Percentiles rank a stretch among this genome's conserved stretches.
Evolutionary conservation across 768 basidiomycete genomes (phyloP).

Genomic region (Tricholoma sp.): DNA sequence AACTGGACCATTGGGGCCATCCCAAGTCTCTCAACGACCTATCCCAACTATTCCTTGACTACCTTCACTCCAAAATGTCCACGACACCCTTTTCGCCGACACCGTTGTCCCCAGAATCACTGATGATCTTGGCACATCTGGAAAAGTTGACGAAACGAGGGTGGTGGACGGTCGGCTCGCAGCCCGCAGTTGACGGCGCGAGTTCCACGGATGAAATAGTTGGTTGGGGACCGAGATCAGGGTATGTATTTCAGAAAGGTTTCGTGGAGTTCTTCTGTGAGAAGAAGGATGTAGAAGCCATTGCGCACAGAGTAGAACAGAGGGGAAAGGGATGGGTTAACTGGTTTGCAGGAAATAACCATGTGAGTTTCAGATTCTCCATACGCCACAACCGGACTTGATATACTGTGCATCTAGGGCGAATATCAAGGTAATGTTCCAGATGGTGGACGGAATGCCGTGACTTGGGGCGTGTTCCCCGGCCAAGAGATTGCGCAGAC

Average conservation of each 20-base stretch:
- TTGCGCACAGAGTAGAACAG: conserved; percentile 53
- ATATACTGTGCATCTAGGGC: conserved; percentile 42
- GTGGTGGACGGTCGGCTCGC: conserved; percentile 97
- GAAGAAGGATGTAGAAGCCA: conserved; percentile 45
- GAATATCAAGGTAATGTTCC: conserved; percentile 76
- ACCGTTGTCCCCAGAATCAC: conserved; percentile 78
- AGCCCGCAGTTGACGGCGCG: conserved; percentile 86
- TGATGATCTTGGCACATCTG: conserved; percentile 72
- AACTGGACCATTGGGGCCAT: conserved; percentile 70
- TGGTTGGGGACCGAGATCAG: conserved; percentile 91
- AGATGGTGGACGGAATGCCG: conserved; percentile 81
- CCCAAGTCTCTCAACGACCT: conserved; percentile 64
- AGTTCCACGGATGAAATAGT: conserved; percentile 70
- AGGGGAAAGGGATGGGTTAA: conserved; percentile 66
- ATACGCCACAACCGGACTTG: not conserved
- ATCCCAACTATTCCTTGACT: conserved; percentile 70
- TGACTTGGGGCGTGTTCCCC: conserved; percentile 98
- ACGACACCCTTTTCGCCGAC: conserved; percentile 87
- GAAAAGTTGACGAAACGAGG: conserved; percentile 69
- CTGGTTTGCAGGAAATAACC: conserved; percentile 78
- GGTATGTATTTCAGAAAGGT: conserved; percentile 96
- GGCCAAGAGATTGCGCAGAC: conserved; percentile 95
- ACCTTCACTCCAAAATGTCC: conserved; percentile 67
- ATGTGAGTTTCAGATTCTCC: conserved; percentile 40
- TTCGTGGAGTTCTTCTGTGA: conserved; percentile 96